Conservation (phyloP, 2,329 filamentous ascomycete genomes). For the Alternaria sp. region DNA sequence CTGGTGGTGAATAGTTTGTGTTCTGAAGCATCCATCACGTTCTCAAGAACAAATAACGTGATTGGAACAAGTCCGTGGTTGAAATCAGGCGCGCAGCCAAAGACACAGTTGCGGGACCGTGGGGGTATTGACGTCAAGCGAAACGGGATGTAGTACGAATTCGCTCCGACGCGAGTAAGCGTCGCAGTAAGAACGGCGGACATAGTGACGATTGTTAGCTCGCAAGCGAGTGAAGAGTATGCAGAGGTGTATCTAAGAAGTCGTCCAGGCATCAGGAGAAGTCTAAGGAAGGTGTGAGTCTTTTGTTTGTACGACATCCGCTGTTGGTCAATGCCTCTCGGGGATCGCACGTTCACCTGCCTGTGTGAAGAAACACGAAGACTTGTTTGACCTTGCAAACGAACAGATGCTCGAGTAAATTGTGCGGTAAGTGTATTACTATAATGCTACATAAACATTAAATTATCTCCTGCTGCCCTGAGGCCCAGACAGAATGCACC, state of each 20-base stretch:
- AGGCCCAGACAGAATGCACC: constrained; percentile 36
- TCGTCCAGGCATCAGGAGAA: neutral
- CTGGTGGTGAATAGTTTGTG: fast-evolving
- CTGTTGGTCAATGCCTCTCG: neutral
- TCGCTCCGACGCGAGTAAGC: neutral
- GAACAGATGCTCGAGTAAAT: neutral
- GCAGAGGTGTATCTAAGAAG: neutral
- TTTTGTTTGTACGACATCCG: neutral
- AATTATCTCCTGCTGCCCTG: neutral
- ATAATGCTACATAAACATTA: neutral
- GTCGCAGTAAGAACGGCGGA: neutral
- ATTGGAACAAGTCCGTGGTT: neutral
- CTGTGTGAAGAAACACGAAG: neutral
- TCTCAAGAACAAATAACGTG: neutral
- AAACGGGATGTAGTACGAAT: neutral
- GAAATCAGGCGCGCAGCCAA: neutral
- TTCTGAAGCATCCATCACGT: neutral
- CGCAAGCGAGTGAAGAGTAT: neutral
- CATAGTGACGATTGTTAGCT: neutral
- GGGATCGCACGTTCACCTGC: too few relatives aligned
- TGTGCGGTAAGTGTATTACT: neutral
- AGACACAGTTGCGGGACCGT: fast-evolving
- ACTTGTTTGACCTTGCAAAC: neutral
- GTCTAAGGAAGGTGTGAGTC: neutral
- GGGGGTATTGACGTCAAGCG: neutral